Evolutionary conservation across 768 basidiomycete species (phyloP), one percentile per base, ranked within the genome.

Genomic region (Melanogaster broomeanus): DNA sequence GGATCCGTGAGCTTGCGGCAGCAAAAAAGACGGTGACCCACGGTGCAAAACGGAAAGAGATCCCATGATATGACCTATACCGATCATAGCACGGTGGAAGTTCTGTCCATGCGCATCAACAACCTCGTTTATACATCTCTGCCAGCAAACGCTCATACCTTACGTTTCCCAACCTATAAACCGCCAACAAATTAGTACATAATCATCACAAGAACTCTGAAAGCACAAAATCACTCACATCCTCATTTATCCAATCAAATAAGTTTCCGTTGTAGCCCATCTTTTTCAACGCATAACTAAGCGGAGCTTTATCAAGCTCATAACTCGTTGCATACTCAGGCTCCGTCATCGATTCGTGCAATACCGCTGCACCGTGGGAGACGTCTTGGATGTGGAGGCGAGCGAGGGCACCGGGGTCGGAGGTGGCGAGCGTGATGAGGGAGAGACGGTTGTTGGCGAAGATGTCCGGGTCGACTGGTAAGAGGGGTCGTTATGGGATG

Each of bases 361-460:
- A n/a, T n/a, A n/a, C n/a, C n/a, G n/a, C 24, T 6, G 60, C 60
- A 28, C 48, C 58, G 37, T 46, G 46, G 11, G 53, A 42, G 13
- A 49, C 41, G 43, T 64, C 55, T 25, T 55, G 53, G 1, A 46
- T 19, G 9, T 47, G 27, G 15, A 55, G 25, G 9, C 49, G 49
- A 0, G 50, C 45, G 10, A 61, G 46, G 13, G 45, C 58, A 4
- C 56, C 57, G 56, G n/a, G n/a, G n/a, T n/a, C n/a, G n/a, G n/a
- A n/a, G n/a, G n/a, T n/a, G n/a, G n/a, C n/a, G n/a, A n/a, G n/a
- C n/a, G n/a, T n/a, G n/a, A n/a, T n/a, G n/a, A n/a, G n/a, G n/a
- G n/a, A n/a, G n/a, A n/a, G n/a, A n/a, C 67, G 71, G 38, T 66
- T 72, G 46, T 71, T 72, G 12, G 68, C 64, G 52, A 68, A 72